Base-by-base conservation (phyloP, 768 basidiomycete genomes). In the Hortiboletus campestris region DNA sequence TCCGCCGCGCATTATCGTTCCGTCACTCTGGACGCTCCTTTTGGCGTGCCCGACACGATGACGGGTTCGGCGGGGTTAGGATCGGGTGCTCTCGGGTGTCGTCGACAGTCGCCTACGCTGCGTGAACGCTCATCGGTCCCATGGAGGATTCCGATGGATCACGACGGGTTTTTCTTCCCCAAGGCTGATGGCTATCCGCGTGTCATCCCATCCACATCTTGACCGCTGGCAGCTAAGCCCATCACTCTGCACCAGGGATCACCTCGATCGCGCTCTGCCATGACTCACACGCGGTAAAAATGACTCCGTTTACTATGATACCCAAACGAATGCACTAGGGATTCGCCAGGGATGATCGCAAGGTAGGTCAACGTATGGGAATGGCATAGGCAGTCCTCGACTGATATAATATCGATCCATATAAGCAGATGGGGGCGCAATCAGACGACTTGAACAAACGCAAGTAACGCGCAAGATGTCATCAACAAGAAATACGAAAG, bases 401-500 rank as follows among this genome's bases (percentile, higher is more conserved):
- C 56, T 66, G 49, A 68, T 56, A 53, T 63, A 49, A 63, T 63
- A 59, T 59, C 41, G 41, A 35, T 46, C 54, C 51, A 67, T 51
- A 63, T 4, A 51, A 51, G 34, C 32, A 50, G 46, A 52, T 11
- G 35, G 14, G 28, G 20, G 31, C 25, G 31, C 31, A 22, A 40
- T 36, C 17, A 47, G 14, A 25, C 49, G 41, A 22, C 29, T 8
- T 29, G 22, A 25, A 20, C 43, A 13, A 46, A 41, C 45, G 34
- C 31, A n/a, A n/a, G n/a, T n/a, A n/a, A n/a, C n/a, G n/a, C n/a
- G n/a, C n/a, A n/a, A n/a, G n/a, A n/a, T n/a, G n/a, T n/a, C n/a
- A n/a, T n/a, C n/a, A n/a, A n/a, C n/a, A n/a, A n/a, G 14, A 36
- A 28, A 47, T 13, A 31, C 4, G n/a, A 36, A 40, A 14, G 19